These are phyloP conservation scores for Solanum ossicruentum DNA, from an alignment of 257 asterid species.

Conservation along the genomic window DNA sequence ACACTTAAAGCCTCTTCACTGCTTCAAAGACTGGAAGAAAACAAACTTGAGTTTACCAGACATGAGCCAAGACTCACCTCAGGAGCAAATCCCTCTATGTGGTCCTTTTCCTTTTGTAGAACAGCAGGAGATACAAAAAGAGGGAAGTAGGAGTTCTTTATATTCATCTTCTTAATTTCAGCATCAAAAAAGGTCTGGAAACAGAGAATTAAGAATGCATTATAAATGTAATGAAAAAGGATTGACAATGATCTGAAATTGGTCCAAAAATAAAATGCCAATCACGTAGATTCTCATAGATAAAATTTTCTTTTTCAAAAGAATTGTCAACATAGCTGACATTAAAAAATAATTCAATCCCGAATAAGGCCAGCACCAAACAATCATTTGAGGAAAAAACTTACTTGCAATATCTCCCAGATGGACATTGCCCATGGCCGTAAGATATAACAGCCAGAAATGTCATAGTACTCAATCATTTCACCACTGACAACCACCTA, in stretches of 20 bases:
- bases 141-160: conserved; percentile 90
- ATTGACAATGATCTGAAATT: background rate
- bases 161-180: conserved; percentile 95
- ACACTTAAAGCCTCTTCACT: background rate
- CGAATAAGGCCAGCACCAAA: background rate
- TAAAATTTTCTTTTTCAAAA: background rate
- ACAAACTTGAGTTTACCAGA: background rate
- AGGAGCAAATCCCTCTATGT: conserved; percentile 92
- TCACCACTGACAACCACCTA: conserved; percentile 90
- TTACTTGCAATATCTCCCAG: conserved; percentile 94
- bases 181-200: conserved; percentile 81
- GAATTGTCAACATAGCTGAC: background rate
- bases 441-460: conserved; percentile 92
- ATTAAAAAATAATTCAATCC: background rate
- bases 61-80: conserved; percentile 47
- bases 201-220: background rate
- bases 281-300: background rate
- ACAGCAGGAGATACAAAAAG: conserved; percentile 74
- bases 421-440: conserved; percentile 98
- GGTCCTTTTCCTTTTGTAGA: conserved; percentile 88
- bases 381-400: conserved; percentile 3
- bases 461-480: conserved; percentile 95
- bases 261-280: background rate
- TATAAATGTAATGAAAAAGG: background rate
- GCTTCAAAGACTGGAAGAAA: background rate